Evolutionary conservation across 352 stramenopile species (phyloP).

Genomic region (Aphanomyces stellatus): DNA sequence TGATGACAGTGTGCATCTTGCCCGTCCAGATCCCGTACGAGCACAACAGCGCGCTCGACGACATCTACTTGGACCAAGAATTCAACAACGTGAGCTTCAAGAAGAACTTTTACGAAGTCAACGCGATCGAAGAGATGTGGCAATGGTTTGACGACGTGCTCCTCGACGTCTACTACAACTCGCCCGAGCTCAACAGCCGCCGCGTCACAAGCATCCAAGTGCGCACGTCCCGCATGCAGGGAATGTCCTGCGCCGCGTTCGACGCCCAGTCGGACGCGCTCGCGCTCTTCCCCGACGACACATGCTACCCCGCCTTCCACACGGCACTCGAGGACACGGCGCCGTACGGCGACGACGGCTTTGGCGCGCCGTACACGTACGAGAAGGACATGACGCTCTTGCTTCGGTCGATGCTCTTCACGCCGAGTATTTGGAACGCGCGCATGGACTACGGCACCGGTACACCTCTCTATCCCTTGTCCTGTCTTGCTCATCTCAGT

Average conservation of each 20-base stretch:
- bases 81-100: constrained; percentile 45
- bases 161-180: constrained; percentile 60
- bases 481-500: neutral
- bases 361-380: constrained; percentile 38
- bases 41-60: constrained; percentile 47
- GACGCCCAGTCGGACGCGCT: constrained; percentile 39
- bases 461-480: neutral
- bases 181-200: constrained; percentile 50
- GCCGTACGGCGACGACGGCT: constrained; percentile 34
- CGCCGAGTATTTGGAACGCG: constrained; percentile 48
- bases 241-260: constrained; percentile 39
- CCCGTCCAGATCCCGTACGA: constrained; percentile 67
- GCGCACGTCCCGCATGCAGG: constrained; percentile 47
- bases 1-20: constrained; percentile 51
- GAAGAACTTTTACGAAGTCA: constrained; percentile 61
- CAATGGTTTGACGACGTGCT: constrained; percentile 56
- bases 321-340: constrained; percentile 32
- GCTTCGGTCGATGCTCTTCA: constrained; percentile 61
- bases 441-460: constrained; percentile 62
- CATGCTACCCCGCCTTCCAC: constrained; percentile 63
- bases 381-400: constrained; percentile 30
- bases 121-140: constrained; percentile 61
- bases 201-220: constrained; percentile 56
- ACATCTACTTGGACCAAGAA: constrained; percentile 61
- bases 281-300: constrained; percentile 56